Evolutionary conservation across 2,329 filamentous ascomycete species (phyloP).

Genomic region (Exophiala phaeomuriformis): DNA sequence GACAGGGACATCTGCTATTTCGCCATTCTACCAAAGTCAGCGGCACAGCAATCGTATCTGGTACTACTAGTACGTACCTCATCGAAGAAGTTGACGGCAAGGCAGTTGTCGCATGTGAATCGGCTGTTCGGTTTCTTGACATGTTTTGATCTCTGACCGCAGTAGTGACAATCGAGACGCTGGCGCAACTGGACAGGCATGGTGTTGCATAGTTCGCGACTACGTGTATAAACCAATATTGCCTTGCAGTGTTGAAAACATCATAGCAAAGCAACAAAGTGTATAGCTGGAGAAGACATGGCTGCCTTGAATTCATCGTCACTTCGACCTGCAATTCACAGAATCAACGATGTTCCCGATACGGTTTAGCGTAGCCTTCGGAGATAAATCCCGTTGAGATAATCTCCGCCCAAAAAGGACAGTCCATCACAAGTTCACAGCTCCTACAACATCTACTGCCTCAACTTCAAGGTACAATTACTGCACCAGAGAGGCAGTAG

Average conservation of each 20-base stretch:
- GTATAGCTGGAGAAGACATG: background rate
- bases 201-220: slow-evolving; percentile 17
- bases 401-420: background rate
- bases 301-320: background rate
- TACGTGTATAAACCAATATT: background rate
- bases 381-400: background rate
- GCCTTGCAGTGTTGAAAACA: background rate
- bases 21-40: slow-evolving; percentile 57
- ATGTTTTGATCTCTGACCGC: slow-evolving; percentile 46
- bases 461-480: no score
- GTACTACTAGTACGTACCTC: slow-evolving; percentile 56
- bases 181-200: slow-evolving; percentile 40
- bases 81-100: slow-evolving; percentile 83
- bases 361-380: slow-evolving; percentile 1
- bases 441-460: no score
- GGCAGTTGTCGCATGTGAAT: slow-evolving; percentile 71
- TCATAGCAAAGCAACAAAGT: background rate
- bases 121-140: slow-evolving; percentile 50
- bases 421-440: no score
- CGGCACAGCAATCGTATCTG: slow-evolving; percentile 2
- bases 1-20: slow-evolving; percentile 78
- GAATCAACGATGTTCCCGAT: slow-evolving; percentile 5
- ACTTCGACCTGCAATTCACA: background rate
- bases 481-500: no score
- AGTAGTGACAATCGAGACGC: slow-evolving; percentile 71